Evolutionary conservation across 1,139 yeast species (phyloP).

Genomic region (Saccharomyces hybrid): DNA sequence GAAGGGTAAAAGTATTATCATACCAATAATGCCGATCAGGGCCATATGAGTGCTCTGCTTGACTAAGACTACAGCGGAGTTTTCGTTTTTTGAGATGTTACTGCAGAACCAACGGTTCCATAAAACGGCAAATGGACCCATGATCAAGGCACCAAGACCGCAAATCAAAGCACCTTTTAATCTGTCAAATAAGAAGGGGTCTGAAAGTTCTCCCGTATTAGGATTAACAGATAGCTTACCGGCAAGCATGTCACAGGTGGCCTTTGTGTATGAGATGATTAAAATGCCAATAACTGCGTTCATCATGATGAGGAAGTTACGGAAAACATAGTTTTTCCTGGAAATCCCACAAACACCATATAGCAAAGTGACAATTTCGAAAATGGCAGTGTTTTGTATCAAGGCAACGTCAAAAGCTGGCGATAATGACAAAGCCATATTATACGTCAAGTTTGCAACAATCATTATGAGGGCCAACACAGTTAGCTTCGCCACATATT

Average conservation of each 20-base stretch:
- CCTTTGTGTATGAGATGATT: constrained; percentile 23
- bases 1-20: constrained; percentile 19
- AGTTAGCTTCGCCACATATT: constrained; percentile 10
- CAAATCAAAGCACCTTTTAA: constrained; percentile 25
- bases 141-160: constrained; percentile 22
- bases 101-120: constrained; percentile 18
- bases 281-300: constrained; percentile 14
- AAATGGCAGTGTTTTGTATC: constrained; percentile 22
- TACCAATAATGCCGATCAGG: constrained; percentile 18
- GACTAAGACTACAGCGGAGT: constrained; percentile 10
- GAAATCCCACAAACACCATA: constrained; percentile 18
- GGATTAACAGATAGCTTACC: constrained; percentile 23
- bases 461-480: constrained; percentile 13
- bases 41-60: constrained; percentile 20
- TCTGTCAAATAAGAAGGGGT: constrained; percentile 29
- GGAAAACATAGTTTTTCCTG: constrained; percentile 9
- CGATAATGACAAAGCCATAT: constrained; percentile 18
- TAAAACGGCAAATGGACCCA: constrained; percentile 25
- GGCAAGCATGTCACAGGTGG: constrained; percentile 22
- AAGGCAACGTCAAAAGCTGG: constrained; percentile 25
- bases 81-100: constrained; percentile 8
- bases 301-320: constrained; percentile 12
- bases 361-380: constrained; percentile 21
- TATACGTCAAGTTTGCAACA: constrained; percentile 14
- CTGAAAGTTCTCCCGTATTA: constrained; percentile 24